These are phyloP conservation scores for Paspalum vaginatum DNA, from an alignment of 176 grass and related monocot species.

Conservation along the genomic window DNA sequence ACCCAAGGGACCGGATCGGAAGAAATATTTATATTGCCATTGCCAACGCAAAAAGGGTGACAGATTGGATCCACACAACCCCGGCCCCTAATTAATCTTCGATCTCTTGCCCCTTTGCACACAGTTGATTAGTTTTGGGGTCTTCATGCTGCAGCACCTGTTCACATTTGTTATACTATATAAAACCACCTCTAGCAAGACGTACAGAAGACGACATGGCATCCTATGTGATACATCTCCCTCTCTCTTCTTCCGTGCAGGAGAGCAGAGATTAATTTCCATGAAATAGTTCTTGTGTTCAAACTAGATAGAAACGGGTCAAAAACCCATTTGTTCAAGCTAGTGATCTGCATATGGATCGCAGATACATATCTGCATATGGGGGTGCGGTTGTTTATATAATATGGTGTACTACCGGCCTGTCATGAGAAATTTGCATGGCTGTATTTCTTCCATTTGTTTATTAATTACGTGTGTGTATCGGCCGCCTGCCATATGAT, in stretches of 20 bases:
- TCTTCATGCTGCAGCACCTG: background rate
- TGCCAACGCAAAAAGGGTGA: constrained; percentile 53
- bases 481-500: background rate
- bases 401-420: too few relatives aligned
- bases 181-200: background rate
- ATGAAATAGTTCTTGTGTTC: background rate
- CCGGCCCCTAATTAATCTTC: constrained; percentile 33
- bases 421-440: constrained; percentile 16
- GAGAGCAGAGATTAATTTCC: background rate
- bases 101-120: background rate
- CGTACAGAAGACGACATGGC: background rate
- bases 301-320: background rate
- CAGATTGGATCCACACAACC: constrained; percentile 56
- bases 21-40: background rate
- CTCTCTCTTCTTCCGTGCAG: background rate
- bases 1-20: too few relatives aligned
- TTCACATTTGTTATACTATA: constrained; percentile 19
- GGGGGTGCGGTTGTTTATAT: too few relatives aligned
- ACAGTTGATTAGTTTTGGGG: constrained; percentile 1
- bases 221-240: constrained; percentile 40
- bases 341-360: too few relatives aligned
- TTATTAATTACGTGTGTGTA: background rate
- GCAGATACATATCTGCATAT: too few relatives aligned
- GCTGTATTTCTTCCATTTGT: background rate
- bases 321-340: too few relatives aligned